Evolutionary conservation across 1,139 yeast species (phyloP).

Genomic region (Sugiyamaella xylanicola): DNA sequence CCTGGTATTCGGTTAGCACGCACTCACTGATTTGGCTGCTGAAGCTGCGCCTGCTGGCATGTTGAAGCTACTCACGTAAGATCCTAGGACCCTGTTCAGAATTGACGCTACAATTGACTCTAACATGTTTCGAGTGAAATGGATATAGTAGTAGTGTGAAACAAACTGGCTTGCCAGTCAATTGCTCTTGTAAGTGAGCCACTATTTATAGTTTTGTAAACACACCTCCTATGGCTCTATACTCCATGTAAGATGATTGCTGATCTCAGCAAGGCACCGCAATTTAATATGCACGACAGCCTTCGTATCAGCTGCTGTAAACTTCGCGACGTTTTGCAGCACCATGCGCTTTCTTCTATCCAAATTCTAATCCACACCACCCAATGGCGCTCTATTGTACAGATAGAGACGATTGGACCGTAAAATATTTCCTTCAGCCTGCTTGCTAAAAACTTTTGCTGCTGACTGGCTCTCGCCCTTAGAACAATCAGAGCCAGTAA

Average conservation of each 20-base stretch:
- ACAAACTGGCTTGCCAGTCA: too few relatives aligned
- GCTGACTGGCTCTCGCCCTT: too few relatives aligned
- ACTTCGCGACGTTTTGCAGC: too few relatives aligned
- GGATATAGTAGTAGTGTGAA: too few relatives aligned
- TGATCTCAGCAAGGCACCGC: slow-evolving; percentile 2
- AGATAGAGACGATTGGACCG: too few relatives aligned
- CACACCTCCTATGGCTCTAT: background rate
- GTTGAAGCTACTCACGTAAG: slow-evolving; percentile 5
- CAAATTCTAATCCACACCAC: too few relatives aligned
- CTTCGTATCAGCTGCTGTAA: background rate
- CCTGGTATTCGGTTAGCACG: slow-evolving; percentile 48
- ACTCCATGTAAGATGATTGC: background rate
- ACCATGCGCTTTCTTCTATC: too few relatives aligned
- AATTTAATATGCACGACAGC: background rate
- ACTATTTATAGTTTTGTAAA: background rate
- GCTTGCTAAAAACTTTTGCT: too few relatives aligned
- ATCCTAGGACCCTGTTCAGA: slow-evolving; percentile 51
- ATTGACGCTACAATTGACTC: slow-evolving; percentile 58
- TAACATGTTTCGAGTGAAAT: slow-evolving; percentile 44
- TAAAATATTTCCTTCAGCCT: too few relatives aligned
- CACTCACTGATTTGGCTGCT: background rate
- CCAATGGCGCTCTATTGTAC: too few relatives aligned
- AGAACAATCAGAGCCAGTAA: too few relatives aligned
- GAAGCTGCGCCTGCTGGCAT: background rate
- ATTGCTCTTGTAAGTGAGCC: background rate